Conservation (phyloP, 768 basidiomycete species). For the Rhodotorula babjevae region DNA sequence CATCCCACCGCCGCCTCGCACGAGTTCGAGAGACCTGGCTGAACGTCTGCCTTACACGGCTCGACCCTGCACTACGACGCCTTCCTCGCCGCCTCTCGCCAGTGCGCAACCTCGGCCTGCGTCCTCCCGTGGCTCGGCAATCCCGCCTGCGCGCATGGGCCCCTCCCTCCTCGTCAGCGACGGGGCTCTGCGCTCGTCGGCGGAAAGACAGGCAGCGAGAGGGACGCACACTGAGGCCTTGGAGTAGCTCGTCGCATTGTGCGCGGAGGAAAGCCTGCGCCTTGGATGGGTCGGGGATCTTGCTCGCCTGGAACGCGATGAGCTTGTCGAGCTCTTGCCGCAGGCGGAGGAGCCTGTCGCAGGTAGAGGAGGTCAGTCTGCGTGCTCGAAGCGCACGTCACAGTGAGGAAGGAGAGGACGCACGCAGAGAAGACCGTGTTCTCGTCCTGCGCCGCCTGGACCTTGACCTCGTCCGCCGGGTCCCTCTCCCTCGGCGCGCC, state of each 20-base stretch:
- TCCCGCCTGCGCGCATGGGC: constrained; percentile 48
- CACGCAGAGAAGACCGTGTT: constrained; percentile 90
- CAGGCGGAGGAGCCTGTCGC: constrained; percentile 67
- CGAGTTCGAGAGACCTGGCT: too few relatives aligned
- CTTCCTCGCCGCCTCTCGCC: constrained; percentile 21
- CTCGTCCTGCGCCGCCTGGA: neutral
- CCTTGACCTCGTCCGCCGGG: constrained; percentile 52
- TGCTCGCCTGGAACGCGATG: constrained; percentile 65
- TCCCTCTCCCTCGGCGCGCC: too few relatives aligned
- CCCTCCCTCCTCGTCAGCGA: neutral
- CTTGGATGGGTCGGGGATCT: constrained; percentile 58
- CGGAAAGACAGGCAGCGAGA: neutral
- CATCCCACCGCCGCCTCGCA: too few relatives aligned
- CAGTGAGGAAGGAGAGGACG: constrained; percentile 41
- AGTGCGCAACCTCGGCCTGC: constrained; percentile 67
- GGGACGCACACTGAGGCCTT: constrained; percentile 61
- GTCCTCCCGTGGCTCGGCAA: constrained; percentile 74
- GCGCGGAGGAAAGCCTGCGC: constrained; percentile 65
- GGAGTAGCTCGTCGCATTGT: constrained; percentile 71
- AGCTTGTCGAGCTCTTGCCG: constrained; percentile 76
- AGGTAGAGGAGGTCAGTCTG: too few relatives aligned
- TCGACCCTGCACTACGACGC: neutral
- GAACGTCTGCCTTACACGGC: too few relatives aligned
- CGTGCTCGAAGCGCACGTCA: too few relatives aligned
- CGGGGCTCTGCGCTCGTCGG: too few relatives aligned